Conservation (phyloP, 495 filamentous ascomycete genomes). For the Wilcoxina mikolae region DNA sequence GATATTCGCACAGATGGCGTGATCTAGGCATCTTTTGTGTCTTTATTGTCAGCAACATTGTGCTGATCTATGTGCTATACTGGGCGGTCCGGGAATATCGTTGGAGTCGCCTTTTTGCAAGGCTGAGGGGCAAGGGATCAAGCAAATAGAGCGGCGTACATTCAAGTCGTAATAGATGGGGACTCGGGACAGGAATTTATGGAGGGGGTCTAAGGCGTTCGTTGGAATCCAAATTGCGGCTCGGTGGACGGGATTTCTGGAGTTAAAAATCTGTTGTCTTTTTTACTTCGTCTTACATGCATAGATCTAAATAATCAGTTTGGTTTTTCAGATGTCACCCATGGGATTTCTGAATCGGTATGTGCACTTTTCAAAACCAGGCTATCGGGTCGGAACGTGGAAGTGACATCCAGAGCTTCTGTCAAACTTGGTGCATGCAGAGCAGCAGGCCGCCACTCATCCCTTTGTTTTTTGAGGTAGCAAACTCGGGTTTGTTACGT, state of each 20-base stretch:
- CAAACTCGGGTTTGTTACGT: no score
- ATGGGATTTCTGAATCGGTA: no score
- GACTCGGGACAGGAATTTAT: not conserved
- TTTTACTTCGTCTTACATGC: not conserved
- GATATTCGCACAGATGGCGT: conserved; percentile 19
- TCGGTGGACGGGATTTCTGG: not conserved
- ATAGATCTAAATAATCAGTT: not conserved
- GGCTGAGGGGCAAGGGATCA: conserved; percentile 5
- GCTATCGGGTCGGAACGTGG: no score
- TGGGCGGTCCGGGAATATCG: conserved; percentile 25
- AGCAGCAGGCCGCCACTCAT: no score
- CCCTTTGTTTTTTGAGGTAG: no score
- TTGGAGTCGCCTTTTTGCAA: conserved; percentile 22
- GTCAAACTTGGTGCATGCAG: no score
- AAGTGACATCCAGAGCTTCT: no score
- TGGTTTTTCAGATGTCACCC: no score
- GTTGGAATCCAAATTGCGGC: not conserved
- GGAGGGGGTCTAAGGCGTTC: not conserved
- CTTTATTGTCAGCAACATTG: conserved; percentile 18
- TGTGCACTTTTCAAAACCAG: no score
- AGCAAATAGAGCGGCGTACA: not conserved
- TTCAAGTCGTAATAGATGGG: not conserved
- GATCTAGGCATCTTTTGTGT: conserved; percentile 24
- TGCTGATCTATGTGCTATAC: conserved; percentile 19
- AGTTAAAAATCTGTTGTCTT: no score